Evolutionary conservation across 1,284 basidiomycete species (phyloP), one percentile per base, ranked within the genome.

Genomic region (Coniophora puteana): DNA sequence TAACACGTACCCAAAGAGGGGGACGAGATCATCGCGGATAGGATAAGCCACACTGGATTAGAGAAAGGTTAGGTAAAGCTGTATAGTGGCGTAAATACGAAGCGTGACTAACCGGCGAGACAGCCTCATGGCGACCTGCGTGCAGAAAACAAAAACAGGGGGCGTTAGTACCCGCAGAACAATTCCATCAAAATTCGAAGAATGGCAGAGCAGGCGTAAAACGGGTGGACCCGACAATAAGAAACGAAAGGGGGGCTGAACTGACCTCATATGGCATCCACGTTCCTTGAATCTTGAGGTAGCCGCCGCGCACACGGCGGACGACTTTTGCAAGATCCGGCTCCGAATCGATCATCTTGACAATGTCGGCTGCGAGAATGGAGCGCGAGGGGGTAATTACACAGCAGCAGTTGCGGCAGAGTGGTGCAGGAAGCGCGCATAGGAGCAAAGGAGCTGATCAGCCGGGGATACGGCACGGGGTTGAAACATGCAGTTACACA

Each of bases 231-330:
- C 38, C 38, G 36, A 21, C 28, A 40, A 42, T 22, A 33, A 40
- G 42, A 12, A 25, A 34, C 31, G 41, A 36, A 25, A 44, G 44
- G 32, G 36, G 38, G 33, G n/a, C 29, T 40, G 30, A 12, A 55
- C 72, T 46, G 43, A 85, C 84, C 70, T 90, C 86, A 60, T 86
- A 90, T 20, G 87, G 88, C 83, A 90, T 89, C 87, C 88, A 90
- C 29, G 87, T 90, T 36, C 87, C 88, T 57, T 91, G 88, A 38
- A 91, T 91, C 66, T 91, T 90, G 44, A 90, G 74, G 65, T 90
- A 90, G 28, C 89, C 89, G 44, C 89, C 89, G 40, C 88, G 77
- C 17, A 91, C 87, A 47, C 88, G 76, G 44, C 89, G 80, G 52
- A 91, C 79, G 50, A 84, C 78, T 16, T 80, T 72, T 21, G 87